phyloP scores from a whole-genome alignment of 805 yeast species.

The Kluyveromyces aestuarii region DNA sequence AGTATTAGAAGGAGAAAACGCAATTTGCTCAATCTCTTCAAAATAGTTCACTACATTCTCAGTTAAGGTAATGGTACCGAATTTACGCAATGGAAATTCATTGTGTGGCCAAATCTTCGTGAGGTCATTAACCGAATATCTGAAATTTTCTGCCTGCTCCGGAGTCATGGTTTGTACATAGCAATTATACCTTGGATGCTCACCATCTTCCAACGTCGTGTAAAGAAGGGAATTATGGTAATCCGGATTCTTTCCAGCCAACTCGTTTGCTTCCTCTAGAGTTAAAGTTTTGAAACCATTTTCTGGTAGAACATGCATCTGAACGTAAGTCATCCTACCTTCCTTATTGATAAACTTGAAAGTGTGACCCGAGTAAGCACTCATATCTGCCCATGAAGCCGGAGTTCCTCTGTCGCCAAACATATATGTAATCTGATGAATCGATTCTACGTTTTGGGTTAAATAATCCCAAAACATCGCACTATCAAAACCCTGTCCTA shows the following conservation, averaged over 20 bases:
- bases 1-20: conserved; percentile 60
- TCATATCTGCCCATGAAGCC: conserved; percentile 43
- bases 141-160: conserved; percentile 64
- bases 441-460: conserved; percentile 44
- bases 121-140: conserved; percentile 77
- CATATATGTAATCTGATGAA: conserved; percentile 49
- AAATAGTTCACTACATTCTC: conserved; percentile 49
- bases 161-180: conserved; percentile 62
- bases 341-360: conserved; percentile 46
- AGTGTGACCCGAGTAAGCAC: conserved; percentile 60
- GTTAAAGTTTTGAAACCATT: conserved; percentile 39
- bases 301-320: conserved; percentile 44
- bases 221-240: conserved; percentile 34
- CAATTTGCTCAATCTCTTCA: conserved; percentile 42
- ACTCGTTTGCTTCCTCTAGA: conserved; percentile 37
- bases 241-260: conserved; percentile 45
- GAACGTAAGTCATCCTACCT: conserved; percentile 45
- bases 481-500: conserved; percentile 37
- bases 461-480: conserved; percentile 51
- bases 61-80: conserved; percentile 52
- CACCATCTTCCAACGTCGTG: conserved; percentile 38
- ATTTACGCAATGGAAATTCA: conserved; percentile 74
- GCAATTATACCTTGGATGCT: conserved; percentile 42
- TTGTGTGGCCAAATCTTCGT: conserved; percentile 87
- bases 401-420: conserved; percentile 58